Conservation (phyloP, 1,284 basidiomycete genomes). For the Ustilago esculenta region DNA sequence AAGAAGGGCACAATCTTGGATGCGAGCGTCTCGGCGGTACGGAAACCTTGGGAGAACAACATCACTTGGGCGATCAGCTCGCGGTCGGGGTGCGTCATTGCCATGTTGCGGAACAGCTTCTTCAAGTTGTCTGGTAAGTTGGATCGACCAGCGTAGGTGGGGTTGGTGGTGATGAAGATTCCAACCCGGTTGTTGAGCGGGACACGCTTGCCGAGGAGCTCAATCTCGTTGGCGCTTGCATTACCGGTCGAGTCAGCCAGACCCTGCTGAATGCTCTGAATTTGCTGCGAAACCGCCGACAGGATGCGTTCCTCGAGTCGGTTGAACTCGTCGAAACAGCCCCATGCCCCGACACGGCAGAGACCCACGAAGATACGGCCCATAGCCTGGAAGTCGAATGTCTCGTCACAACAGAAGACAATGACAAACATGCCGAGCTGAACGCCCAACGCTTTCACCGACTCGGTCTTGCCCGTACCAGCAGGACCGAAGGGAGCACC, state of each 20-base stretch:
- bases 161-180: conserved; percentile 96
- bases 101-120: conserved; percentile 94
- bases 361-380: conserved; percentile 98
- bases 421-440: conserved; percentile 97
- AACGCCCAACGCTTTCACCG: conserved; percentile 97
- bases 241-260: conserved; percentile 72
- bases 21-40: conserved; percentile 92
- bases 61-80: conserved; percentile 99
- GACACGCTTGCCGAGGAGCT: conserved; percentile 92
- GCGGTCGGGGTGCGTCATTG: conserved; percentile 97
- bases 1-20: conserved; percentile 99
- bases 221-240: conserved; percentile 65
- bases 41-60: conserved; percentile 99
- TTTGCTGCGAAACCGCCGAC: conserved; percentile 97
- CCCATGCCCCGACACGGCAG: conserved; percentile 96
- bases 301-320: conserved; percentile 97
- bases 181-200: conserved; percentile 93
- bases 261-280: conserved; percentile 97
- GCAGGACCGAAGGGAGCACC: conserved; percentile 98
- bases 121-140: conserved; percentile 95
- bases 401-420: conserved; percentile 99
- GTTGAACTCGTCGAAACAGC: conserved; percentile 72
- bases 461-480: conserved; percentile 99
- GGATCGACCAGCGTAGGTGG: conserved; percentile 94
- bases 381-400: conserved; percentile 99